These are phyloP conservation scores for Phytopythium cucurbitacearum DNA, from an alignment of 352 stramenopile species.

Conservation along the genomic window DNA sequence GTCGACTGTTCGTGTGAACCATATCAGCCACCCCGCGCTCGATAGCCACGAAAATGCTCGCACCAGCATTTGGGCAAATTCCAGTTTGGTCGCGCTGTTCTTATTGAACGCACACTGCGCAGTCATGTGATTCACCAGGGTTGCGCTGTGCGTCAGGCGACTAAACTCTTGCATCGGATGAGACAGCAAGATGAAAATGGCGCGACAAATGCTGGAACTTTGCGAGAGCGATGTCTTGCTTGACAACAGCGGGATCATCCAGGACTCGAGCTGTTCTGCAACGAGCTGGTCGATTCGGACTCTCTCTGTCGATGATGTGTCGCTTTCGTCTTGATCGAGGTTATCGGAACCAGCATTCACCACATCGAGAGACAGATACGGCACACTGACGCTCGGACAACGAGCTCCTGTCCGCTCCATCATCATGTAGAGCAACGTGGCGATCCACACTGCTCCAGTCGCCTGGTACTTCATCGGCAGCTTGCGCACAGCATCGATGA, in stretches of 20 bases:
- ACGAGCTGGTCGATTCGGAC: constrained; percentile 60
- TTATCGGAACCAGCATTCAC: constrained; percentile 14
- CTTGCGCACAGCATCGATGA: constrained; percentile 36
- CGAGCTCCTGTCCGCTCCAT: constrained; percentile 69
- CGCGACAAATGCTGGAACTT: constrained; percentile 42
- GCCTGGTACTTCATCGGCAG: constrained; percentile 58
- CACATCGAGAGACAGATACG: constrained; percentile 68
- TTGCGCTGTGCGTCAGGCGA: constrained; percentile 34
- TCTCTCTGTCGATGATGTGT: constrained; percentile 39
- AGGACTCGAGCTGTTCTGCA: constrained; percentile 42
- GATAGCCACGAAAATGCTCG: constrained; percentile 54
- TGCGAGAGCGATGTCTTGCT: constrained; percentile 49
- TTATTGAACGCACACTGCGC: constrained; percentile 62
- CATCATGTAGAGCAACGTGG: constrained; percentile 82
- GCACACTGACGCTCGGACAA: constrained; percentile 59
- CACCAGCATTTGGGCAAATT: constrained; percentile 57
- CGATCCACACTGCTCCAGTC: constrained; percentile 54
- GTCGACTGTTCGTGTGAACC: constrained; percentile 54
- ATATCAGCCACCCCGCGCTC: constrained; percentile 29
- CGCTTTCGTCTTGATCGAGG: constrained; percentile 34
- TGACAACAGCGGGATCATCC: constrained; percentile 46
- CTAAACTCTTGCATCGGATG: constrained; percentile 57
- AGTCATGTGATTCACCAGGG: constrained; percentile 51
- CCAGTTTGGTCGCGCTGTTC: constrained; percentile 27
- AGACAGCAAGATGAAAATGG: constrained; percentile 58